Conservation (phyloP, 179 eudicot species). For the Actinidia chinensis region DNA sequence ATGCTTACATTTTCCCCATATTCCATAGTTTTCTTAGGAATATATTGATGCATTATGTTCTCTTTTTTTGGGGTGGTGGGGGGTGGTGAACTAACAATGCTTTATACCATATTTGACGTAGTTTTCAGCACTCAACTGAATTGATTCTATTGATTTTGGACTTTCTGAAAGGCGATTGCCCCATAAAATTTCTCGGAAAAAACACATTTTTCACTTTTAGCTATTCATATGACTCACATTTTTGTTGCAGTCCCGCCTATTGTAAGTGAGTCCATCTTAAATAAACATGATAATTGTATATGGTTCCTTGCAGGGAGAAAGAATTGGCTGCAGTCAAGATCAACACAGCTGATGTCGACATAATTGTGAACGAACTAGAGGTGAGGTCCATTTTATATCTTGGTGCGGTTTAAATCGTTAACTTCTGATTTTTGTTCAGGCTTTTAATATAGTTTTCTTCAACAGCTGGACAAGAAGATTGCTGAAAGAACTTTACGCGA, state of each 20-base stretch:
- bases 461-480: constrained; percentile 89
- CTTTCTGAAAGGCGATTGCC: background rate
- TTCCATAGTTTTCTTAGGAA: background rate
- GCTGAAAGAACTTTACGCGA: constrained; percentile 92
- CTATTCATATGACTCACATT: background rate
- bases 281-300: background rate
- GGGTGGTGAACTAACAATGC: background rate
- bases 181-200: background rate
- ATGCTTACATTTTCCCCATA: background rate
- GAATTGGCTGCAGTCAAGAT: constrained; percentile 98
- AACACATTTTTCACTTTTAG: background rate
- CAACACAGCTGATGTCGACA: constrained; percentile 80
- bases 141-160: background rate
- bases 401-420: background rate
- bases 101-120: background rate
- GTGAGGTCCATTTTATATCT: constrained; percentile 31
- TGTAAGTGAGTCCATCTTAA: background rate
- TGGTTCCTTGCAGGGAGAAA: constrained; percentile 58
- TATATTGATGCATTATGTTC: background rate
- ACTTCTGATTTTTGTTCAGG: constrained; percentile 1
- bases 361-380: constrained; percentile 90
- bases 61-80: background rate
- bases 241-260: background rate
- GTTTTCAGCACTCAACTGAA: background rate
- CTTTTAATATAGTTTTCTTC: background rate